Base-by-base conservation (phyloP, 352 stramenopile genomes). In the Pythium phragmiticola region DNA sequence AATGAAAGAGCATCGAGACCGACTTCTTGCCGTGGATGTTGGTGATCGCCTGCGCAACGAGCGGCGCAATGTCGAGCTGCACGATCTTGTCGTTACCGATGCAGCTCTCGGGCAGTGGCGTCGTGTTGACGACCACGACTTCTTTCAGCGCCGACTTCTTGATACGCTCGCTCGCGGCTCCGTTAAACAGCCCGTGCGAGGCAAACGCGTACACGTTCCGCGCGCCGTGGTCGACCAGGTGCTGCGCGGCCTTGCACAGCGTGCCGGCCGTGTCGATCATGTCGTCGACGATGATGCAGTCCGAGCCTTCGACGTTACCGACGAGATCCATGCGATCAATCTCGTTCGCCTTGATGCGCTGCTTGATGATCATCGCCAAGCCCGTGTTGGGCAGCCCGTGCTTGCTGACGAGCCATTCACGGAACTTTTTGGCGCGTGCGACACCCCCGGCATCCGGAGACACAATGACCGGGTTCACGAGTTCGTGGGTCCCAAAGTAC, bases 321-420 rank as follows among this genome's bases (percentile, higher is more conserved):
- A 99, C 98, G 12, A 99, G 84, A 77, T 99, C 98, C 98, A 99
- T 99, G 60, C 89, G 84, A 75, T 99, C 97, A 51, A 99, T 98
- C 73, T 98, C 88, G 68, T 97, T 97, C 54, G 97, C 94, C 72
- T 97, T 97, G 61, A 98, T 92, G 69, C 98, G 93, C 88, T 99
- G 98, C 84, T 99, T 99, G 79, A 99, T 99, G 88, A 99, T 99
- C 97, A 99, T 99, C 45, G 98, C 98, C 26, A 99, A 88, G 11
- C 97, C 96, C 47, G 98, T 96, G 77, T 99, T 98, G 48, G 94
- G 87, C 55, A 99, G 88, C 7, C 97, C 96, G 78, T 99, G 95
- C 78, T 99, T 99, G 69, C 95, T 90, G 39, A 96, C 90, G 36
- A 99, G 93, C 72, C 96, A 98, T 78, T 99, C 98, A 56, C 98